Evolutionary conservation across 164 flowering plant species (phyloP).

Genomic region (Cinnamomum micranthum): DNA sequence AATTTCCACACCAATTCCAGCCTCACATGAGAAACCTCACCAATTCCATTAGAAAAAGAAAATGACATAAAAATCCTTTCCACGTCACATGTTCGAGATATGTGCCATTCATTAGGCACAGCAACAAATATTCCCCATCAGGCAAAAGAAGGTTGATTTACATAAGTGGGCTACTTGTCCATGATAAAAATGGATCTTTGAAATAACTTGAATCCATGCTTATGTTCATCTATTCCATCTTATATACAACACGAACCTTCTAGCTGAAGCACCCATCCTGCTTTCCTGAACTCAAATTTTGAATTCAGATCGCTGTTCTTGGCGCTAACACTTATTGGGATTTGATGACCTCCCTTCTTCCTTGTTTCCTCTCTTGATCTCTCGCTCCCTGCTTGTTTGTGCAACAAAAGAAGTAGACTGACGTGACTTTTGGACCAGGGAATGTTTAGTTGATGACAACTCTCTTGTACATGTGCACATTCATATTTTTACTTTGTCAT

Average conservation of each 20-base stretch:
- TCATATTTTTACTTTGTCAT: not conserved
- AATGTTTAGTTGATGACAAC: not conserved
- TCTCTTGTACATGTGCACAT: not conserved
- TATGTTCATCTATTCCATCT: not conserved
- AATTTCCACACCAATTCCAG: no score
- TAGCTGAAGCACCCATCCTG: not conserved
- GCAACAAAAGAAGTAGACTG: not conserved
- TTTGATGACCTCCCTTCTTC: not conserved
- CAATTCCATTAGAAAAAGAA: no score
- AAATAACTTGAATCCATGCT: not conserved
- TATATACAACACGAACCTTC: not conserved
- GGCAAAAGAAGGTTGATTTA: no score
- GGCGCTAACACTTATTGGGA: not conserved
- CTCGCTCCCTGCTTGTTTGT: not conserved
- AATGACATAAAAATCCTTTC: no score
- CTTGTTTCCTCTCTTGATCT: not conserved
- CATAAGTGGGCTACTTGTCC: not conserved
- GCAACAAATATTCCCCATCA: no score
- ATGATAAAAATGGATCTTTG: not conserved
- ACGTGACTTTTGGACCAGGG: not conserved
- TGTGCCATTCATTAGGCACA: no score
- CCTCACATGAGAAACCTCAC: no score
- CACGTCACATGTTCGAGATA: no score
- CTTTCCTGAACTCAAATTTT: no score
- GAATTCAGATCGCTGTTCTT: not conserved